Conservation (phyloP, 164 flowering plant species). For the Tetracentron sinense region DNA sequence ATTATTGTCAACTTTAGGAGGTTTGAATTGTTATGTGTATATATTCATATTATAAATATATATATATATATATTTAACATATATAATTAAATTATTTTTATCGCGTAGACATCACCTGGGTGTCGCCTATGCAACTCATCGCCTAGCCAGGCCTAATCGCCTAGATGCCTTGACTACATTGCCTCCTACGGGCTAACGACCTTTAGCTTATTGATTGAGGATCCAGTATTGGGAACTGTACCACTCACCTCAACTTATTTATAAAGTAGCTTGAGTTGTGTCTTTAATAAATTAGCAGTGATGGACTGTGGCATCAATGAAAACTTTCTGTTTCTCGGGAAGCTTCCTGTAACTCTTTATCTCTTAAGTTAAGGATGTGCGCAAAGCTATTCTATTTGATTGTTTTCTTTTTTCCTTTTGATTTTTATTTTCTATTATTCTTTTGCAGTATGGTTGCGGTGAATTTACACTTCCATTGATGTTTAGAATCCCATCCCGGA, state of each 20-base stretch:
- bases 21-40: too few species aligned
- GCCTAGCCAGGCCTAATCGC: too few species aligned
- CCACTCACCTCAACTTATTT: not conserved
- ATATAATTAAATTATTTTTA: too few species aligned
- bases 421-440: too few species aligned
- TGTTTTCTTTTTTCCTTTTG: too few species aligned
- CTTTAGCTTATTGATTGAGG: not conserved
- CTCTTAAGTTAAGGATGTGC: not conserved
- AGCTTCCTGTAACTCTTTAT: not conserved
- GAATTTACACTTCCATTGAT: conserved; percentile 26
- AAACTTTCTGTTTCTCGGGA: not conserved
- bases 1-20: too few species aligned
- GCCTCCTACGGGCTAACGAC: too few species aligned
- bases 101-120: too few species aligned
- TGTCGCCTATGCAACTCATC: too few species aligned
- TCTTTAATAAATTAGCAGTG: not conserved
- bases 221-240: not conserved
- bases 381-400: conserved; percentile 1
- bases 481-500: conserved; percentile 23
- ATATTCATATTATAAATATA: too few species aligned
- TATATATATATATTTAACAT: too few species aligned
- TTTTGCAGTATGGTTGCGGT: conserved; percentile 41
- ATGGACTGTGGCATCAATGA: not conserved
- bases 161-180: too few species aligned
- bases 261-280: not conserved